phyloP scores from a whole-genome alignment of 306 rosid genomes.

The Vigna hirtella region DNA sequence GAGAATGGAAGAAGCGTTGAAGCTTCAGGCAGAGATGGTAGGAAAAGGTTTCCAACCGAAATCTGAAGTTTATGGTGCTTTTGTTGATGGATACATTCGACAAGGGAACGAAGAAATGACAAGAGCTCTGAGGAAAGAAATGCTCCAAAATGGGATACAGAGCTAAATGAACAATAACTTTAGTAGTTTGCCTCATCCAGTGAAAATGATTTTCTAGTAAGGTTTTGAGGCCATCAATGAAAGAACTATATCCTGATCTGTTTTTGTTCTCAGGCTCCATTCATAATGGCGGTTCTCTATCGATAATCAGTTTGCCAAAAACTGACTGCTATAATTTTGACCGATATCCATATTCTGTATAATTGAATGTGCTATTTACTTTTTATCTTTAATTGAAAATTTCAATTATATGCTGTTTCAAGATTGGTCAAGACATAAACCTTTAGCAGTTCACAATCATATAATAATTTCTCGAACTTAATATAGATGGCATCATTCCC shows the following conservation, averaged over 20 bases:
- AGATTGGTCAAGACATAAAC: no score
- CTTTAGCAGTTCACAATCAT: no score
- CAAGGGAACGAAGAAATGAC: conserved; percentile 72
- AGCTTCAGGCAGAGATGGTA: conserved; percentile 87
- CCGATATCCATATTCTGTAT: no score
- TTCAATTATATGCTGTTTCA: no score
- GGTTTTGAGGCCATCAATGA: not conserved
- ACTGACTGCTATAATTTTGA: no score
- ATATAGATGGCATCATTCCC: not conserved
- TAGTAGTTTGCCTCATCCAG: conserved; percentile 9
- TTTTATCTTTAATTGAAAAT: no score
- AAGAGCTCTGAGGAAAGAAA: conserved; percentile 65
- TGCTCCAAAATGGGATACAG: conserved; percentile 55
- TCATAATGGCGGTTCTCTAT: not conserved
- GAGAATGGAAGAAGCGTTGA: conserved; percentile 69
- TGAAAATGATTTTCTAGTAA: conserved; percentile 24
- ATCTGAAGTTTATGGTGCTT: conserved; percentile 62
- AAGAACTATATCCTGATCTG: not conserved
- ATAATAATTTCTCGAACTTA: not conserved
- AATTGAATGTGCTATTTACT: no score
- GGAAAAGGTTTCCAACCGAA: conserved; percentile 70
- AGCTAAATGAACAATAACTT: conserved; percentile 34
- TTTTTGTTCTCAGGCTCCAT: not conserved
- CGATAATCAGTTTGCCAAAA: not conserved
- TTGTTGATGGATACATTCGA: conserved; percentile 61